A percentile compares a stretch with the other conserved stretches of the same genome.
phyloP scores from a whole-genome alignment of 2,329 filamentous ascomycete species.

The Didymella lethalis region DNA sequence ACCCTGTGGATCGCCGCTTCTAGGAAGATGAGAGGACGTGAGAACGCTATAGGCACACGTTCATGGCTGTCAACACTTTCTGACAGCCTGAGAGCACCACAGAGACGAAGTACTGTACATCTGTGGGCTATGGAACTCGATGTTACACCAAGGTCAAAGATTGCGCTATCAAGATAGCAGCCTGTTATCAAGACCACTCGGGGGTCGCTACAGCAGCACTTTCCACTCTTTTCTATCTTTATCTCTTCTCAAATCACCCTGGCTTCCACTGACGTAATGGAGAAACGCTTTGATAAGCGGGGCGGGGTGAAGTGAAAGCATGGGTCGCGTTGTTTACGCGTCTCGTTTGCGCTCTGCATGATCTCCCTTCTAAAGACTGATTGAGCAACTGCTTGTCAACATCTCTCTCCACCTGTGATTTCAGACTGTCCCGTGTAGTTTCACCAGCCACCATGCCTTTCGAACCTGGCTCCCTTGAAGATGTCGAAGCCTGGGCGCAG shows the following conservation, averaged over 20 bases:
- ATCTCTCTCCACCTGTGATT: neutral
- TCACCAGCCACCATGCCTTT: neutral
- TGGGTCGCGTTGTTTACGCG: neutral
- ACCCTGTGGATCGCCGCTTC: neutral
- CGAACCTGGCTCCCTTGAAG: slow-evolving; percentile 4
- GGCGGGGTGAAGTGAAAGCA: neutral
- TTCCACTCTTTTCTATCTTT: neutral
- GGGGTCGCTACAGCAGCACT: neutral
- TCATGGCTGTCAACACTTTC: too few relatives aligned
- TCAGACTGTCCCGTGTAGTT: neutral
- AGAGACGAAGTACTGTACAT: neutral
- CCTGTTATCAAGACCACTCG: too few relatives aligned
- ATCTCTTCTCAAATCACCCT: too few relatives aligned
- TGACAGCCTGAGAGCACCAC: neutral
- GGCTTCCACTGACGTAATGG: neutral
- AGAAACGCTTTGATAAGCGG: neutral
- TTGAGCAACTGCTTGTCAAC: neutral
- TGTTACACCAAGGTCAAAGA: too few relatives aligned
- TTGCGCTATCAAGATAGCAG: neutral
- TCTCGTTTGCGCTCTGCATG: neutral
- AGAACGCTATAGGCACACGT: too few relatives aligned
- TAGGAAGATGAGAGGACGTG: neutral
- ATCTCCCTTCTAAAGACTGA: neutral
- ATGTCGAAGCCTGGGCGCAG: slow-evolving; percentile 9
- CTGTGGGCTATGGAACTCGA: neutral